A percentile compares a stretch with the other conserved stretches of the same genome.
Conservation (phyloP, 208 protist species). For the Trypanosoma platydactyli region DNA sequence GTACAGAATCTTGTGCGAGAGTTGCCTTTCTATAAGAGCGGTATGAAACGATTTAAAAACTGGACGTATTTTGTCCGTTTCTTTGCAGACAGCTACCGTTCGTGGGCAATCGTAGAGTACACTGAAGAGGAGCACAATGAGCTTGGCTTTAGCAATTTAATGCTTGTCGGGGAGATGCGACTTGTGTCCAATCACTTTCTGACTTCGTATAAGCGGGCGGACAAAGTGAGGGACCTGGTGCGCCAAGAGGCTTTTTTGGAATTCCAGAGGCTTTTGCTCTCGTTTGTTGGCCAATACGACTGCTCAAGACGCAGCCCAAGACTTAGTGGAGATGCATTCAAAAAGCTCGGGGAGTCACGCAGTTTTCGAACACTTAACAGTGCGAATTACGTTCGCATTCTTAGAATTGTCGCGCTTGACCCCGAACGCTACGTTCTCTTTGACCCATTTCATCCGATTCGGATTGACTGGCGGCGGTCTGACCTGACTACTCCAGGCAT, state of each 20-base stretch:
- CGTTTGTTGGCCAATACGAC: constrained; percentile 12
- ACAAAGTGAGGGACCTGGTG: constrained; percentile 48
- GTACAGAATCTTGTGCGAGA: constrained; percentile 72
- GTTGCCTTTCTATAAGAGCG: constrained; percentile 57
- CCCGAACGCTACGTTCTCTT: constrained; percentile 41
- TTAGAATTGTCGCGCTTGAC: constrained; percentile 24
- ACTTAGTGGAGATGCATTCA: constrained; percentile 16
- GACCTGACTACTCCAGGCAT: constrained; percentile 19
- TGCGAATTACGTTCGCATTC: constrained; percentile 58
- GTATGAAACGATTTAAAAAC: constrained; percentile 51
- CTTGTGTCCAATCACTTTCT: constrained; percentile 51
- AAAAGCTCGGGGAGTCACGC: constrained; percentile 19
- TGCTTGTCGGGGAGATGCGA: constrained; percentile 45
- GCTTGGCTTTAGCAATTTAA: constrained; percentile 48
- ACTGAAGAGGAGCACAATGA: constrained; percentile 32
- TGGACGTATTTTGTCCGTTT: constrained; percentile 55
- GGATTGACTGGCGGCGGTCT: constrained; percentile 21
- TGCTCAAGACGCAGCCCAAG: constrained; percentile 17
- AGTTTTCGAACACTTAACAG: constrained; percentile 58
- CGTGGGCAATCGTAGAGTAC: constrained; percentile 53
- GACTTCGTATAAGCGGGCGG: constrained; percentile 28
- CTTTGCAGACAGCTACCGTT: constrained; percentile 40
- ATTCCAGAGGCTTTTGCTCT: constrained; percentile 34
- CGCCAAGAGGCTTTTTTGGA: constrained; percentile 41
- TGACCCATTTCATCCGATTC: constrained; percentile 22